Evolutionary conservation across 306 rosid genomes (phyloP).

Genomic region (Leucaena leucocephala): DNA sequence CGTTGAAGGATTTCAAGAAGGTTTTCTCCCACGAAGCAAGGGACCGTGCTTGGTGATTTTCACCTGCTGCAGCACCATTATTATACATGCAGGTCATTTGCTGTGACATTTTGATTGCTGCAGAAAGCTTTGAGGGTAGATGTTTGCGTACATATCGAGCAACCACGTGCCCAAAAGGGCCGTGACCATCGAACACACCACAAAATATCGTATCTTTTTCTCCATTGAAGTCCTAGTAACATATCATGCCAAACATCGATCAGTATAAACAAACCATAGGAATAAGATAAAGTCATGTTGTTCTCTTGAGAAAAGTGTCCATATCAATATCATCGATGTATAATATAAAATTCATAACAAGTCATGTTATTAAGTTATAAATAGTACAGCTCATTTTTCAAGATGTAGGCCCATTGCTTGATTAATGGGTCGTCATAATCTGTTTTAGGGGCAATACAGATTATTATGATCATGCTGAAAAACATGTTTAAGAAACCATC

Average conservation of each 20-base stretch:
- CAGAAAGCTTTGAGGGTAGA: conserved; percentile 74
- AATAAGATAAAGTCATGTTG: background rate
- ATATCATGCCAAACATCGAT: conserved; percentile 25
- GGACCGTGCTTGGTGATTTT: conserved; percentile 28
- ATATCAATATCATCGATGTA: background rate
- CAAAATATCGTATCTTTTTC: conserved; percentile 67
- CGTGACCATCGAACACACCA: conserved; percentile 98
- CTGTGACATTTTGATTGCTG: conserved; percentile 57
- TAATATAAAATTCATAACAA: background rate
- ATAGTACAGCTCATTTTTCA: background rate
- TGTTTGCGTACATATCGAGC: conserved; percentile 65
- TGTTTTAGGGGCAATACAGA: background rate
- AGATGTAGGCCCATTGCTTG: background rate
- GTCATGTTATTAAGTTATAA: background rate
- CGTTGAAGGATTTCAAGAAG: conserved; percentile 63
- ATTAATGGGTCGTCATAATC: background rate
- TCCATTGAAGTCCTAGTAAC: conserved; percentile 62
- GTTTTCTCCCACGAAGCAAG: conserved; percentile 77
- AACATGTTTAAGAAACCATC: background rate
- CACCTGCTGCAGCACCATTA: conserved; percentile 31
- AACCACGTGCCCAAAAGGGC: conserved; percentile 81
- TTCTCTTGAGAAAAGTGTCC: background rate
- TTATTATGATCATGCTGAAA: background rate
- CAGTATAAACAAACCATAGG: background rate
- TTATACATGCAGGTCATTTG: conserved; percentile 34